Percentiles rank a stretch among this genome's conserved stretches.
Conservation (phyloP, 331 rosid species). For the Erythrophleum ivorense region DNA sequence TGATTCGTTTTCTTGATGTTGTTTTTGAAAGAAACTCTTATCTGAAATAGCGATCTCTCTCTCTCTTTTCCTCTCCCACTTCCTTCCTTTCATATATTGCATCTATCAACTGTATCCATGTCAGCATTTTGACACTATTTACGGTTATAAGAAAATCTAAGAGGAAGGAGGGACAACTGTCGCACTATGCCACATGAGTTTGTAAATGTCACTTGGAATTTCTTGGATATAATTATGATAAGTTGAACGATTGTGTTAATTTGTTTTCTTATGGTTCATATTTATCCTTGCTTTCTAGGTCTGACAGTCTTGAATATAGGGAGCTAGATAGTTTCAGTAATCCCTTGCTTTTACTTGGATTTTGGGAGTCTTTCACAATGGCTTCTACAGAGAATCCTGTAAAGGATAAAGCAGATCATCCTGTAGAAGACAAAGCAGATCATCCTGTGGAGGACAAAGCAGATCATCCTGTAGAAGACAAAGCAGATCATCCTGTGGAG, state of each 20-base stretch:
- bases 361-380: conserved; percentile 34
- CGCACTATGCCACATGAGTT: conserved; percentile 19
- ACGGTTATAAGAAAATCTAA: background rate
- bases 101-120: conserved; percentile 19
- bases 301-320: background rate
- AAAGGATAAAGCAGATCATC: conserved; percentile 5
- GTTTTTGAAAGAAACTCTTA: background rate
- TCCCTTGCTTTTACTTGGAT: conserved; percentile 18
- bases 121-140: conserved; percentile 11
- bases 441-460: background rate
- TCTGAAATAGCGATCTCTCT: background rate
- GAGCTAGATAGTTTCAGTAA: conserved; percentile 10
- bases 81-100: background rate
- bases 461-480: too few relatives aligned
- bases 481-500: too few relatives aligned
- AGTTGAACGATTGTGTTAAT: conserved; percentile 22
- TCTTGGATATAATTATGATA: conserved; percentile 23
- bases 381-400: conserved; percentile 40
- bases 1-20: background rate
- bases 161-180: conserved; percentile 14
- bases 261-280: background rate
- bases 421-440: conserved; percentile 12
- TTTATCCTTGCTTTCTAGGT: conserved; percentile 38
- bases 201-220: conserved; percentile 19
- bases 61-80: background rate